Percentiles rank a stretch among this genome's conserved stretches.
Conservation (phyloP, 116 monocot species). For the Zostera marina region DNA sequence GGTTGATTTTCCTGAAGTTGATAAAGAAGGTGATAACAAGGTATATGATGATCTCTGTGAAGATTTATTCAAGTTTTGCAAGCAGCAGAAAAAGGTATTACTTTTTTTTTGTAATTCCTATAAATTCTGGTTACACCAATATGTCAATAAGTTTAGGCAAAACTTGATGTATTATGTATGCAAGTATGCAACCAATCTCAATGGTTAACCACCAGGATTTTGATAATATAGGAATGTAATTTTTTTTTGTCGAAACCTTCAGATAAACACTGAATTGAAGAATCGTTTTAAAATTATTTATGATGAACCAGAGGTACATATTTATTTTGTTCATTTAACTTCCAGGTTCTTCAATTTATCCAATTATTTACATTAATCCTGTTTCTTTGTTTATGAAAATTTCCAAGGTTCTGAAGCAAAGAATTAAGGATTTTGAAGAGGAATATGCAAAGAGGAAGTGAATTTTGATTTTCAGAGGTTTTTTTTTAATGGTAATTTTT, state of each 20-base stretch:
- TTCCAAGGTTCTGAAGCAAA: conserved; percentile 42
- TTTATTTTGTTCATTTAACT: neutral
- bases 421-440: conserved; percentile 39
- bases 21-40: conserved; percentile 29
- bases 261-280: conserved; percentile 73
- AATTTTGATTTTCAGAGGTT: neutral
- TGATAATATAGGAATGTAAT: too few species aligned
- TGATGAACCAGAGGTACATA: conserved; percentile 51
- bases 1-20: conserved; percentile 29
- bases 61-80: conserved; percentile 47
- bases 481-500: too few species aligned
- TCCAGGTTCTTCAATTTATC: neutral
- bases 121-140: neutral
- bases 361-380: neutral
- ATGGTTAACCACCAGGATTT: too few species aligned
- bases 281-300: conserved; percentile 61
- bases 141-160: too few species aligned
- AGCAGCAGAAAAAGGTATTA: conserved; percentile 30
- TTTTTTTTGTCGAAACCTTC: neutral
- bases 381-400: neutral
- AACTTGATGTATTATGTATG: too few species aligned
- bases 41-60: conserved; percentile 34
- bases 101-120: neutral
- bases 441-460: conserved; percentile 15
- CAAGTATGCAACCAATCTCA: too few species aligned